Evolutionary conservation across 768 basidiomycete genomes (phyloP), one percentile per base, ranked within the genome.

Genomic region (Suillus hirtellus): DNA sequence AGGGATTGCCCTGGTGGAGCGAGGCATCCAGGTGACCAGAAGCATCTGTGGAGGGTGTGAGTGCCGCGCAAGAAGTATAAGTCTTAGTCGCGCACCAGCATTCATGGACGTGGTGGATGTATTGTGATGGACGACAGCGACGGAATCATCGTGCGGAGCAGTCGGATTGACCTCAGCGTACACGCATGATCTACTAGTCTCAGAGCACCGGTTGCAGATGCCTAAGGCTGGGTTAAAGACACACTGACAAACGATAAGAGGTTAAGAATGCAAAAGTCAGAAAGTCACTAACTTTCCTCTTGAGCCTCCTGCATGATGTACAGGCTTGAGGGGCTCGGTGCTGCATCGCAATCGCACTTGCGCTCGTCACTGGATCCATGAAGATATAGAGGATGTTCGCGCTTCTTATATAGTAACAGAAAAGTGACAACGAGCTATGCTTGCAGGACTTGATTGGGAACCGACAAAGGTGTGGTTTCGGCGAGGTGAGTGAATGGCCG

Each of bases 301-400:
- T 58, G 24, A 58, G 56, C 40, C 10, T 58, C 56, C 56, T 58
- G 56, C 56, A 58, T 8, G 56, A 43, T 15, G 27, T 19, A 6
- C 56, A 58, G 19, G 56, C 56, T 42, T 58, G 56, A 17, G 17
- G 56, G 7, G 56, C 56, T 31, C 56, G 56, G 4, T 58, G 56
- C 17, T 58, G 56, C 56, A 58, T 58, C 4, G 40, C 56, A 58
- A 58, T 58, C 40, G 55, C 56, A 42, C 17, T n/a, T 40, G 24
- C 55, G 15, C 5, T 31, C 56, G 31, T 42, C 17, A 24, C 24
- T 58, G 56, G 17, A 31, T 58, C 56, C 40, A 42, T 12, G 38
- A 58, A 27, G 24, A 42, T 19, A 12, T 12, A 3, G 27, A 31
- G 24, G 17, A 31, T 19, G 24, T 42, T 1, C 24, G 1, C 24